Evolutionary conservation across 257 asterid genomes (phyloP).

Genomic region (Hygrophila difformis): DNA sequence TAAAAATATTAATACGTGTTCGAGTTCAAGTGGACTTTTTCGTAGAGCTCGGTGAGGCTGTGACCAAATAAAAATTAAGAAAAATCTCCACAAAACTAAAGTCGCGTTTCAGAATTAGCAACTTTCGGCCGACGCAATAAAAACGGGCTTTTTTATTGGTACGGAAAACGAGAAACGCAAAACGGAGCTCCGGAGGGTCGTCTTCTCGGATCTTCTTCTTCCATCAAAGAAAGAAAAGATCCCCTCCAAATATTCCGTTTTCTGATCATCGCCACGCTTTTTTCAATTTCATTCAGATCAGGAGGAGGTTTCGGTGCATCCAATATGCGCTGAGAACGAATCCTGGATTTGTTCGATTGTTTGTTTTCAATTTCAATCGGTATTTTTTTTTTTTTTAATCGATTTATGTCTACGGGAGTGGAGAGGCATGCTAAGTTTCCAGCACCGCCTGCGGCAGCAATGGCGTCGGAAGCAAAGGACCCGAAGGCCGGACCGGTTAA

Average conservation of each 20-base stretch:
- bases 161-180: too few relatives aligned
- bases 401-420: slow-evolving; percentile 50
- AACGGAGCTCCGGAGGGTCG: slow-evolving; percentile 20
- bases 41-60: too few relatives aligned
- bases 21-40: too few relatives aligned
- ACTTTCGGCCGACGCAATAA: too few relatives aligned
- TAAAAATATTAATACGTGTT: too few relatives aligned
- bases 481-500: slow-evolving; percentile 40
- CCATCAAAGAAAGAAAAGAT: background rate
- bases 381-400: background rate
- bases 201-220: slow-evolving; percentile 26
- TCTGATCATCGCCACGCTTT: background rate
- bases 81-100: too few relatives aligned
- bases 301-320: background rate
- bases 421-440: slow-evolving; percentile 53
- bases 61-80: too few relatives aligned
- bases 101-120: too few relatives aligned
- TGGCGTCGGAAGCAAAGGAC: slow-evolving; percentile 30
- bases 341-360: background rate
- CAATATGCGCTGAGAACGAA: slow-evolving; percentile 17
- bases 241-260: slow-evolving; percentile 21
- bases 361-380: background rate
- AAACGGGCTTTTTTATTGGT: too few relatives aligned
- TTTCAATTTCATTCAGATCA: slow-evolving; percentile 25
- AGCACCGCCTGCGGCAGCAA: slow-evolving; percentile 35